These are phyloP conservation scores for Trapa bicornis DNA, from an alignment of 345 rosid genomes.

Conservation along the genomic window DNA sequence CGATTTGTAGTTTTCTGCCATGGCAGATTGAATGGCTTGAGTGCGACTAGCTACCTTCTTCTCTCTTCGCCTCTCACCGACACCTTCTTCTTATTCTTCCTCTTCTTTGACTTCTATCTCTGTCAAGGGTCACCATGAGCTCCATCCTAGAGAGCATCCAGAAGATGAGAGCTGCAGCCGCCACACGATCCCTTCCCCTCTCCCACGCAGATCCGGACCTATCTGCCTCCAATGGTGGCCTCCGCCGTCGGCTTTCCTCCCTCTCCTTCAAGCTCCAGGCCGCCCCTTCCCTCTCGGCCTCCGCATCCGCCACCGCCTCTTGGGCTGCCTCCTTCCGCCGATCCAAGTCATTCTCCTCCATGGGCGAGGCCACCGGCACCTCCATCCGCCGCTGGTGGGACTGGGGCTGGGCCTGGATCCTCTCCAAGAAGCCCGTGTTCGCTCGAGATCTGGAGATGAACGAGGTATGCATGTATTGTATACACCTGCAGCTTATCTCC, in stretches of 20 bases:
- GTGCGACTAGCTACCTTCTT: background rate
- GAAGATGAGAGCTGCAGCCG: constrained; percentile 18
- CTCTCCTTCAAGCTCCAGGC: constrained; percentile 49
- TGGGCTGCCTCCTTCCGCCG: constrained; percentile 22
- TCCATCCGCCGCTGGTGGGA: constrained; percentile 72
- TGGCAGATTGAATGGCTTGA: background rate
- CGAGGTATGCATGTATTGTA: constrained; percentile 9
- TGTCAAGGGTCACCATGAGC: constrained; percentile 30
- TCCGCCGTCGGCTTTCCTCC: constrained; percentile 66
- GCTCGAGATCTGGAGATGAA: constrained; percentile 72
- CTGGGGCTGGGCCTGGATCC: constrained; percentile 70
- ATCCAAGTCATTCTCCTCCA: constrained; percentile 53
- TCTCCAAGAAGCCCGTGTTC: constrained; percentile 49
- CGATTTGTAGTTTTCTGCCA: too few species aligned
- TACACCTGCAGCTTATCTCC: too few species aligned
- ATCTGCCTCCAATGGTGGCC: constrained; percentile 26
- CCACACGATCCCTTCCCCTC: constrained; percentile 12
- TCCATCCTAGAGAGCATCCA: constrained; percentile 49
- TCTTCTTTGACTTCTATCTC: constrained; percentile 6
- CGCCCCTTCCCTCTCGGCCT: constrained; percentile 19
- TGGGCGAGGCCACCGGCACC: constrained; percentile 46
- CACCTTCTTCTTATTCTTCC: constrained; percentile 6
- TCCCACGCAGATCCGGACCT: constrained; percentile 22
- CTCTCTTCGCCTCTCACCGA: background rate
- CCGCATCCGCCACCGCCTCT: constrained; percentile 22